Percentiles rank a stretch among this genome's conserved stretches.
Evolutionary conservation across 75 land plant species (phyloP).

Genomic region (Ceratopteris richardii): DNA sequence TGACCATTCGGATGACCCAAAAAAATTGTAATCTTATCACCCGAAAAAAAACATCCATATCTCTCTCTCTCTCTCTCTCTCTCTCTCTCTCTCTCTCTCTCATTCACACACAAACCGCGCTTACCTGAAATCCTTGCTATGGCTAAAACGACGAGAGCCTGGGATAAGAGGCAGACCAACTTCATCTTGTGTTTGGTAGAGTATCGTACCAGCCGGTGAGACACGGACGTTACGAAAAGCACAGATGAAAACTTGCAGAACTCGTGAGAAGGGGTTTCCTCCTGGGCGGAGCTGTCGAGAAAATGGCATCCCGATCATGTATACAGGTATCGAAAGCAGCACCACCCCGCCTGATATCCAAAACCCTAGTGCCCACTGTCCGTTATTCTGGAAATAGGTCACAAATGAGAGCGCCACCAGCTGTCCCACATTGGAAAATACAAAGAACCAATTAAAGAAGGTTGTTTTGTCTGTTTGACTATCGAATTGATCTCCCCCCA

Average conservation of each 20-base stretch:
- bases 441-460: conserved; percentile 69
- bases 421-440: conserved; percentile 64
- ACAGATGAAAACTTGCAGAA: conserved; percentile 15
- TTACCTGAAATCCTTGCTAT: conserved; percentile 50
- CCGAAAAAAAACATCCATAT: no score
- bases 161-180: conserved; percentile 38
- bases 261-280: conserved; percentile 14
- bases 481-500: conserved; percentile 30
- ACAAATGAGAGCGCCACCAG: conserved; percentile 61
- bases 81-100: conserved; percentile 4
- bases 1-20: no score
- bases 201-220: conserved; percentile 21
- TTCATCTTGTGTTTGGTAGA: conserved; percentile 23
- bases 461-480: conserved; percentile 37
- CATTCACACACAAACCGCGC: background rate
- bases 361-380: conserved; percentile 16
- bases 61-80: background rate
- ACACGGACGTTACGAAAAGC: conserved; percentile 16
- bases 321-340: background rate
- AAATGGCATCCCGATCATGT: background rate
- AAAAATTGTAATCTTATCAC: no score
- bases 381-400: conserved; percentile 48
- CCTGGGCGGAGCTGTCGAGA: conserved; percentile 13
- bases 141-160: conserved; percentile 59
- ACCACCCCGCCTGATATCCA: conserved; percentile 6